These are phyloP conservation scores for Eucalyptus erythrocorys DNA, from an alignment of 345 rosid species.

Conservation along the genomic window DNA sequence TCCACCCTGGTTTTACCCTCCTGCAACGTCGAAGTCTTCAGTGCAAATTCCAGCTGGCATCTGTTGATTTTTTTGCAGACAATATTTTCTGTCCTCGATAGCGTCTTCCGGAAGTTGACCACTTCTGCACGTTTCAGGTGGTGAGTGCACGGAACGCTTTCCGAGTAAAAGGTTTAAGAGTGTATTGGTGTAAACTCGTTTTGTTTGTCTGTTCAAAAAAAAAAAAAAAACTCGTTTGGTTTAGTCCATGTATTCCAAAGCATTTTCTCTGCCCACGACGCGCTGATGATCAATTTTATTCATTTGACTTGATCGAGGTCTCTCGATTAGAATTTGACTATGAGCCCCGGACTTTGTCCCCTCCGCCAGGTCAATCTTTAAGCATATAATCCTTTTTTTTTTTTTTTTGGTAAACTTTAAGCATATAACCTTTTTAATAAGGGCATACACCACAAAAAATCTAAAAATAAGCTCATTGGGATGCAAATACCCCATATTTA, in stretches of 20 bases:
- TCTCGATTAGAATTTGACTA: neutral
- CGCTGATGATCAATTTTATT: neutral
- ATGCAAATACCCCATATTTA: too few species aligned
- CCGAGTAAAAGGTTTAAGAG: neutral
- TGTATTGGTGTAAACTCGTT: neutral
- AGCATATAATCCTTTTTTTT: neutral
- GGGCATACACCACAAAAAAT: too few species aligned
- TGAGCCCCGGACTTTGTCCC: neutral
- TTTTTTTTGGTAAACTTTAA: too few species aligned
- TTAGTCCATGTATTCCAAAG: neutral
- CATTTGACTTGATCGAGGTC: neutral
- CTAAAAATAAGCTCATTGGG: too few species aligned
- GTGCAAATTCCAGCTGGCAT: neutral
- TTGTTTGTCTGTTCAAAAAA: too few species aligned
- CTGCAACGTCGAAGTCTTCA: neutral
- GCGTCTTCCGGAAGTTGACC: neutral
- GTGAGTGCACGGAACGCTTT: neutral
- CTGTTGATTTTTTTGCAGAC: neutral
- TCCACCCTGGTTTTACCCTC: neutral
- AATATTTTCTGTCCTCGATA: neutral
- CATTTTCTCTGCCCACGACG: neutral
- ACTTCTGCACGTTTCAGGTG: neutral
- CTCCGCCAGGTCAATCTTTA: neutral
- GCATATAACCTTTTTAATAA: neutral
- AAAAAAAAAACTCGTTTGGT: neutral